Conservation (phyloP, 129 eudicot genomes). For the Artemisia tridentata region DNA sequence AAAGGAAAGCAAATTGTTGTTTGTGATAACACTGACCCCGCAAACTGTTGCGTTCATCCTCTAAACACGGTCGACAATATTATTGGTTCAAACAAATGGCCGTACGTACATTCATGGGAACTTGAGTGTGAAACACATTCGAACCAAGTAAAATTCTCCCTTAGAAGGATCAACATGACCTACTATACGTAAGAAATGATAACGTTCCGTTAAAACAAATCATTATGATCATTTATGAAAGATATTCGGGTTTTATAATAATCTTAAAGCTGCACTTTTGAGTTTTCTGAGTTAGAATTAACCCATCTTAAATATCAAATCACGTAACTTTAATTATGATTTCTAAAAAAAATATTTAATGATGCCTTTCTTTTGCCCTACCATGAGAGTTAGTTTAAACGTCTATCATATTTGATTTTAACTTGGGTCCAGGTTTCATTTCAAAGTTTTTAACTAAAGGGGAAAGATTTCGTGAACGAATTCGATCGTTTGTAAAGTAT, state of each 20-base stretch:
- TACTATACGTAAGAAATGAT: no score
- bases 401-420: background rate
- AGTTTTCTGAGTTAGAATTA: background rate
- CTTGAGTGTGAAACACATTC: no score
- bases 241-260: background rate
- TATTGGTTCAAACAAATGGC: background rate
- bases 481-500: background rate
- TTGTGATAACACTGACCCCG: background rate
- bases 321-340: background rate
- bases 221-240: background rate
- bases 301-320: background rate
- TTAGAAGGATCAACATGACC: no score
- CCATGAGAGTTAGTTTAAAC: background rate
- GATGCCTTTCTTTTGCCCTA: slow-evolving; percentile 9
- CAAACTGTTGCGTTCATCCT: background rate
- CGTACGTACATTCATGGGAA: no score
- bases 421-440: background rate
- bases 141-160: no score
- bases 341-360: background rate
- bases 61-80: background rate
- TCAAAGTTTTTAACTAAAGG: background rate
- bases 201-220: no score
- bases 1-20: background rate
- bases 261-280: background rate
- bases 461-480: background rate